Base-by-base conservation (phyloP, 139 green algal species). In the Astrephomene gubernaculifera region DNA sequence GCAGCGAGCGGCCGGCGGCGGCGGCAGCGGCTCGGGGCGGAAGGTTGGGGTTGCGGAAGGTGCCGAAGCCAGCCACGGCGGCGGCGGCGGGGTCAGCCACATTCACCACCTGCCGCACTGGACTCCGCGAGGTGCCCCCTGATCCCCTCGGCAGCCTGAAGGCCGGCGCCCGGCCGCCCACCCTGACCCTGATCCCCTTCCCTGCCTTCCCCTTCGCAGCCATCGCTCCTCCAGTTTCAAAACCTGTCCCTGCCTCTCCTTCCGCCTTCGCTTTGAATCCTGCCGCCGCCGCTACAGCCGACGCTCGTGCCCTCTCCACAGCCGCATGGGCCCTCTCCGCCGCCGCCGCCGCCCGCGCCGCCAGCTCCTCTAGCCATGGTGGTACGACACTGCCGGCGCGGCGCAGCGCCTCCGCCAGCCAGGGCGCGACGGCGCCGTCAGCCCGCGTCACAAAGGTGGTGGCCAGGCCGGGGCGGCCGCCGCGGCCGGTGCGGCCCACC, bases 401-500 rank as follows among this genome's bases (percentile, higher is more conserved):
- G 49, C 86, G 44, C 79, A 97, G 68, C 4, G 95, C 85, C 54
- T 75, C 63, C 22, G 92, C 80, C 29, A 98, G 72, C 68, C 91
- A 87, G 35, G 71, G 78, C 10, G 93, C 95, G 73, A 92, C 67
- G 9, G 71, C 43, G 5, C 70, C 87, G 83, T 97, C 78, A 3
- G 19, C 61, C 7, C 86, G 68, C 12, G 92, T 93, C 69, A 98
- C 92, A 82, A 98, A 95, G 41, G 89, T 93, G 76, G 93, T 92
- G 10, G 93, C 90, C 2, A 72, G 71, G n/a, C 96, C 95, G 1
- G 63, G 84, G 33, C 92, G 91, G 12, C 95, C 96, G 2, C 89
- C 94, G 1, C 96, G 88, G 7, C 93, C 96, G 12, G 94, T 96
- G 57, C 95, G 92, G 8, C 95, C 96, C 74, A 97, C 95, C 67